phyloP scores from a whole-genome alignment of 2,329 filamentous ascomycete species.

The Sphaerostilbella broomeana region DNA sequence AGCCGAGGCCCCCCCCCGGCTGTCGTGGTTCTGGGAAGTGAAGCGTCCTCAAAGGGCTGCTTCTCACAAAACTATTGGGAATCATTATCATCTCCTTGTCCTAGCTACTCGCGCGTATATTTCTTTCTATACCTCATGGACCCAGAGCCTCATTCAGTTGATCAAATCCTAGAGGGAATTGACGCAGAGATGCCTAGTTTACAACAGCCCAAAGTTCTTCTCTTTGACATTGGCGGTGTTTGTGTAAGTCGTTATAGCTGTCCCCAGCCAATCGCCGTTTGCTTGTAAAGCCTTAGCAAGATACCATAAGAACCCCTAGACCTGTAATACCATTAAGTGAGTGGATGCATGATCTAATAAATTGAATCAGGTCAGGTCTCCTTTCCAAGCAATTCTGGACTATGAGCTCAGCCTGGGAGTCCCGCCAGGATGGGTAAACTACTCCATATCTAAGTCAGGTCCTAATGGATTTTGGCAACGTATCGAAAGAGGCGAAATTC shows the following conservation, averaged over 20 bases:
- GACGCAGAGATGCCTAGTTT: conserved; percentile 33
- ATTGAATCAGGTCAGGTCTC: conserved; percentile 74
- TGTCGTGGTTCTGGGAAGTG: no score
- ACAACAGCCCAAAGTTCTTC: conserved; percentile 61
- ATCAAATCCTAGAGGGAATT: conserved; percentile 25
- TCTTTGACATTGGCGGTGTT: conserved; percentile 96
- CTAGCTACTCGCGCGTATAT: neutral
- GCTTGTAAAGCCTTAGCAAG: no score
- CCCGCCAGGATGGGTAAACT: conserved; percentile 85
- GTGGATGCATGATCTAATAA: conserved; percentile 9
- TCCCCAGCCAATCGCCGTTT: no score
- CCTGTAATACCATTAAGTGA: no score
- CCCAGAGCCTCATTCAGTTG: conserved; percentile 9
- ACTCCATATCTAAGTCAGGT: conserved; percentile 71
- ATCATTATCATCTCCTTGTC: no score
- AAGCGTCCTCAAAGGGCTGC: no score
- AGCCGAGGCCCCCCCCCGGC: no score
- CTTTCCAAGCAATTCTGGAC: conserved; percentile 87
- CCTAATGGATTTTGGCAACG: conserved; percentile 82
- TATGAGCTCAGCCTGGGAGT: conserved; percentile 75
- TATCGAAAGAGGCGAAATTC: conserved; percentile 77
- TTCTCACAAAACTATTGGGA: no score
- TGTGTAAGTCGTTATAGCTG: conserved; percentile 78
- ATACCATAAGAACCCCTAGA: no score
- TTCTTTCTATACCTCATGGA: no score